Conservation (phyloP, 2,329 filamentous ascomycete genomes). For the Scytalidium sp. region DNA sequence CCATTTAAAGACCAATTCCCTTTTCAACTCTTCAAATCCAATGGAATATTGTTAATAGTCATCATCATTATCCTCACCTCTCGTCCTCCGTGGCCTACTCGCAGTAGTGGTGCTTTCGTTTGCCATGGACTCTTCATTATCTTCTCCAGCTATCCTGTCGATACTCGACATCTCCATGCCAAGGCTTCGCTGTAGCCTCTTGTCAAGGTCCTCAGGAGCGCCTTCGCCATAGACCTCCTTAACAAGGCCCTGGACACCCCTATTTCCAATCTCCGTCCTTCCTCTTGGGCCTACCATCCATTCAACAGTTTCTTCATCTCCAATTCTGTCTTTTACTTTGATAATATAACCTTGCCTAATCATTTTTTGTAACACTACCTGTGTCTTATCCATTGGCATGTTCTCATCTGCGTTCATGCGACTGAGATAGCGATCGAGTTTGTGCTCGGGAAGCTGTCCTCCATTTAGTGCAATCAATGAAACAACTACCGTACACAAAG, state of each 20-base stretch:
- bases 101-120: neutral
- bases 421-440: constrained; percentile 71
- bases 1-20: no score
- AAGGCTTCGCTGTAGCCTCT: constrained; percentile 59
- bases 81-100: neutral
- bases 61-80: neutral
- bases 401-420: constrained; percentile 74
- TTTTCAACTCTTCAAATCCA: no score
- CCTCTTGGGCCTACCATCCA: constrained; percentile 85
- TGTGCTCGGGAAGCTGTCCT: constrained; percentile 72
- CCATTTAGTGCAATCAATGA: constrained; percentile 72
- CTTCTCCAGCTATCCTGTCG: constrained; percentile 2
- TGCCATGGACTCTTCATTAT: constrained; percentile 10
- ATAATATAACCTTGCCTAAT: constrained; percentile 81
- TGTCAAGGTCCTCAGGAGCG: constrained; percentile 52
- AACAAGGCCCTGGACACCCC: constrained; percentile 70
- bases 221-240: constrained; percentile 53
- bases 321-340: constrained; percentile 65
- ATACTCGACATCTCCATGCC: constrained; percentile 39
- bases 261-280: constrained; percentile 78
- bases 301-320: constrained; percentile 73
- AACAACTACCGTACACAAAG: constrained; percentile 77
- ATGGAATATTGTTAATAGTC: neutral
- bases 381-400: constrained; percentile 71
- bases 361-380: constrained; percentile 71